Conservation (phyloP, 169 alveolate species). For the Fabrea salina region DNA sequence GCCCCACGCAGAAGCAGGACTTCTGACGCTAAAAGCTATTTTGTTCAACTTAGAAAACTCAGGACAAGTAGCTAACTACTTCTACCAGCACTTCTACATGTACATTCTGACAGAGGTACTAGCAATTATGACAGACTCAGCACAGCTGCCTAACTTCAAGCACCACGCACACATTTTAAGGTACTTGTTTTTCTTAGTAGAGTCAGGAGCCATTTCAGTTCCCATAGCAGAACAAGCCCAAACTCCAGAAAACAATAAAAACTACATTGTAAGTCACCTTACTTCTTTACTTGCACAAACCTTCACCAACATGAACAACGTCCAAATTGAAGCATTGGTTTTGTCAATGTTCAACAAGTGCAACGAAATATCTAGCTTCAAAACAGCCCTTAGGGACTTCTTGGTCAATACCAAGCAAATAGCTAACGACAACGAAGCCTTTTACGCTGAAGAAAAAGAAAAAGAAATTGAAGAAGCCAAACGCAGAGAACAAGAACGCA, state of each 20-base stretch:
- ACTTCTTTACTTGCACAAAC: conserved; percentile 40
- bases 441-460: conserved; percentile 65
- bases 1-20: conserved; percentile 72
- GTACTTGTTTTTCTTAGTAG: conserved; percentile 53
- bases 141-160: conserved; percentile 70
- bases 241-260: conserved; percentile 39
- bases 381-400: conserved; percentile 67
- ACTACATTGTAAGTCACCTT: conserved; percentile 50
- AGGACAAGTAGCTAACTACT: conserved; percentile 47
- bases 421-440: conserved; percentile 60
- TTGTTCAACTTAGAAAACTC: conserved; percentile 44
- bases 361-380: conserved; percentile 50
- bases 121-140: conserved; percentile 64
- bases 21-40: conserved; percentile 45
- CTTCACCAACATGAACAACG: conserved; percentile 62
- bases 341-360: conserved; percentile 57
- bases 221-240: conserved; percentile 28
- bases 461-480: conserved; percentile 59
- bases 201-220: conserved; percentile 33
- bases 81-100: conserved; percentile 53
- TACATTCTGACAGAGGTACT: conserved; percentile 58
- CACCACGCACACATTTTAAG: conserved; percentile 57
- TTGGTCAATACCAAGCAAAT: conserved; percentile 57
- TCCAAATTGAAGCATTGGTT: conserved; percentile 63
- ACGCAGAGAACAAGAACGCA: conserved; percentile 44